These are phyloP conservation scores for Hondaea fermentalgiana DNA, from an alignment of 108 stramenopile species.

Conservation along the genomic window DNA sequence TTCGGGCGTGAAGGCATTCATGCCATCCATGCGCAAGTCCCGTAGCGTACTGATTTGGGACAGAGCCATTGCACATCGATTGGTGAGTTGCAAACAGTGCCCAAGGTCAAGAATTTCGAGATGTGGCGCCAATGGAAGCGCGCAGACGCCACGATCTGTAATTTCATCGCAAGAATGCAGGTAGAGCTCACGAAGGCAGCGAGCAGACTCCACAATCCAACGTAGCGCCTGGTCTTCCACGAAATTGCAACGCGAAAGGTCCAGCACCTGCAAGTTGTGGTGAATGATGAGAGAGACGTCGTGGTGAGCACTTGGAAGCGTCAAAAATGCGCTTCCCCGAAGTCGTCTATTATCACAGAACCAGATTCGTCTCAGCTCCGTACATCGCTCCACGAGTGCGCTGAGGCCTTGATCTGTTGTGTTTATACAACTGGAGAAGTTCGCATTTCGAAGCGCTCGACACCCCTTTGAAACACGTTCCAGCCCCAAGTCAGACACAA, in stretches of 20 bases:
- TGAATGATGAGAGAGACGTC: neutral
- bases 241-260: neutral
- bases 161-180: neutral
- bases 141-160: neutral
- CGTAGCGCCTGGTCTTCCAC: neutral
- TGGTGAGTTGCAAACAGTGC: neutral
- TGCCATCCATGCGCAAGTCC: neutral
- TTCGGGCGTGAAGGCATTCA: no score
- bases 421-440: neutral
- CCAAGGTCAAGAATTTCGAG: neutral
- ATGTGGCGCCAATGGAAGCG: neutral
- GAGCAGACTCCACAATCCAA: neutral
- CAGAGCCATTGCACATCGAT: neutral
- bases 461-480: neutral
- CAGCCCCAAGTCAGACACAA: neutral
- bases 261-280: neutral
- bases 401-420: neutral
- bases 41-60: neutral
- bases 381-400: neutral
- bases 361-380: neutral
- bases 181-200: neutral
- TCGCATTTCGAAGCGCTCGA: neutral
- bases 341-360: neutral
- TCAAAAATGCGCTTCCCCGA: neutral
- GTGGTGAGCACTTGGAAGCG: neutral